Evolutionary conservation across 208 protist genomes (phyloP).

Genomic region (Acanthamoeba triangularis): DNA sequence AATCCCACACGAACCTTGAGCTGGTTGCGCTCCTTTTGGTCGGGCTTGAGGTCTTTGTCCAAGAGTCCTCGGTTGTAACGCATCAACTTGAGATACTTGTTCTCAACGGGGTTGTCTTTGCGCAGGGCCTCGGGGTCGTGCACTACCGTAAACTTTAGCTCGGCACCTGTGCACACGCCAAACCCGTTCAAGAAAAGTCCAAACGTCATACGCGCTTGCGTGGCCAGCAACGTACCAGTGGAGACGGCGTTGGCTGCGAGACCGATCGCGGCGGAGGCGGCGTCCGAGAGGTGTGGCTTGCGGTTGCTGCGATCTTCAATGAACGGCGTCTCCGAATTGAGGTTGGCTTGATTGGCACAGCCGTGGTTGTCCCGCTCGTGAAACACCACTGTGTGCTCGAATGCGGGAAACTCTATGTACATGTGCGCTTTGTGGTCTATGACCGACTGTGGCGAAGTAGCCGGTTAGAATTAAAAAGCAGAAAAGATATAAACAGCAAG

Average conservation of each 20-base stretch:
- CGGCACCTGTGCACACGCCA: neutral
- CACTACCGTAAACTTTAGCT: constrained; percentile 65
- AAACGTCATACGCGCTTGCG: neutral
- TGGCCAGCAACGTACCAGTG: neutral
- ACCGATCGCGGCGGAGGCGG: neutral
- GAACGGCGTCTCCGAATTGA: neutral
- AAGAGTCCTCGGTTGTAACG: constrained; percentile 76
- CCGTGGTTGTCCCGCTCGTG: constrained; percentile 73
- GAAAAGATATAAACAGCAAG: neutral
- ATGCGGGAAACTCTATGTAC: constrained; percentile 82
- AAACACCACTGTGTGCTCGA: constrained; percentile 84
- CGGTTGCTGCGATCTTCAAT: neutral
- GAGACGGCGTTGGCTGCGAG: neutral
- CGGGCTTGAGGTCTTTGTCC: constrained; percentile 84
- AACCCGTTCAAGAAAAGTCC: too few species aligned
- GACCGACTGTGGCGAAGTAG: neutral
- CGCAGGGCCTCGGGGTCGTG: constrained; percentile 69
- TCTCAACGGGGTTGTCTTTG: constrained; percentile 78
- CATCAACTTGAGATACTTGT: constrained; percentile 80
- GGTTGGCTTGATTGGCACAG: neutral
- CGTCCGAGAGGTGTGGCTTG: neutral
- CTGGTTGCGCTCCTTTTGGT: constrained; percentile 76
- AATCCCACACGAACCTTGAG: constrained; percentile 13
- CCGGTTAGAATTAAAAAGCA: neutral
- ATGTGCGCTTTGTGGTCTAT: constrained; percentile 69